Evolutionary conservation across 2,329 filamentous ascomycete genomes (phyloP).

Genomic region (Cladophialophora exuberans): DNA sequence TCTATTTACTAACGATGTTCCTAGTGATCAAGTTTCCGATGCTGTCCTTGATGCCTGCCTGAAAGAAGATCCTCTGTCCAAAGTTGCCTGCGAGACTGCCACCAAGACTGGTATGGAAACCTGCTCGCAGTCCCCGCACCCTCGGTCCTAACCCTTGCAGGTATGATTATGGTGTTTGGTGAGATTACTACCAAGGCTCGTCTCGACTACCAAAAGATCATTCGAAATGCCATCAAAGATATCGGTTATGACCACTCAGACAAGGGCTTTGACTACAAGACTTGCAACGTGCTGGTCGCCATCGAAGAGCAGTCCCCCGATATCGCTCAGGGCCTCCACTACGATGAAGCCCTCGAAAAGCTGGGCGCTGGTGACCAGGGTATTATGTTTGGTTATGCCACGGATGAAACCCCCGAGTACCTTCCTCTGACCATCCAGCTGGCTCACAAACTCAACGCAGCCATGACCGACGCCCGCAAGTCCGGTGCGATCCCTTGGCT

Average conservation of each 20-base stretch:
- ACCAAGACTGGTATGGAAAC: slow-evolving; percentile 84
- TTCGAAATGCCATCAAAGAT: slow-evolving; percentile 93
- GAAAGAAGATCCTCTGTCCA: slow-evolving; percentile 91
- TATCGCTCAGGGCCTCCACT: slow-evolving; percentile 98
- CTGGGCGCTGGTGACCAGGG: slow-evolving; percentile 99
- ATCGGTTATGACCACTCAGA: slow-evolving; percentile 96
- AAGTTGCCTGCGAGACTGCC: slow-evolving; percentile 98
- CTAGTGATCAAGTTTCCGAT: slow-evolving; percentile 92
- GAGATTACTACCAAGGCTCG: slow-evolving; percentile 97
- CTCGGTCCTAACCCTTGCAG: slow-evolving; percentile 35
- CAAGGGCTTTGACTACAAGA: slow-evolving; percentile 99
- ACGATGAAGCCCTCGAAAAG: slow-evolving; percentile 95
- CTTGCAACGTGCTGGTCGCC: slow-evolving; percentile 95
- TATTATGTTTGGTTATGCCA: slow-evolving; percentile 99
- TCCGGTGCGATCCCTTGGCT: slow-evolving; percentile 91
- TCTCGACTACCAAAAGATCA: slow-evolving; percentile 97
- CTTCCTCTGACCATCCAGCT: slow-evolving; percentile 92
- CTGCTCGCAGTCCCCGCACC: background rate
- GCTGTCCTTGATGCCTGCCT: slow-evolving; percentile 98
- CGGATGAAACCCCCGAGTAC: slow-evolving; percentile 96
- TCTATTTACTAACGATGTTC: slow-evolving; percentile 18
- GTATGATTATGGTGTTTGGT: slow-evolving; percentile 97
- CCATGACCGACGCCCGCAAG: slow-evolving; percentile 87
- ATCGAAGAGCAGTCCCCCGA: slow-evolving; percentile 99
- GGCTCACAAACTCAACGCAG: slow-evolving; percentile 94